A percentile compares a stretch with the other conserved stretches of the same genome.
These are phyloP conservation scores for Adansonia grandidieri DNA, from an alignment of 441 rosid genomes.

Conservation along the genomic window DNA sequence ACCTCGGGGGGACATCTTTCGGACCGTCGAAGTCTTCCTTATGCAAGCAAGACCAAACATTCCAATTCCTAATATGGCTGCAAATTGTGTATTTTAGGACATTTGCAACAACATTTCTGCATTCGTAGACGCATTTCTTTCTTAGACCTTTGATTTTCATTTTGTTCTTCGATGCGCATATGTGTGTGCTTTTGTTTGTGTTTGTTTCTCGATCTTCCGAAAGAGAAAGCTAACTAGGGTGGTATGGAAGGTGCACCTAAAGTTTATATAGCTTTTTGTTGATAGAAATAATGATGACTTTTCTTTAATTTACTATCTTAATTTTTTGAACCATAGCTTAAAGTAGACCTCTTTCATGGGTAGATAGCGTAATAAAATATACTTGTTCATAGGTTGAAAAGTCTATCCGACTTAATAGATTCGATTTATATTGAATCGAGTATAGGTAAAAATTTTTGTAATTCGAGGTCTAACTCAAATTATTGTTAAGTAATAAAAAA, in stretches of 20 bases:
- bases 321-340: background rate
- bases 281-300: background rate
- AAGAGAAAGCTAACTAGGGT: background rate
- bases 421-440: no score
- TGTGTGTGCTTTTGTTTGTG: background rate
- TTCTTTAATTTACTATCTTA: background rate
- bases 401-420: no score
- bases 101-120: constrained; percentile 7
- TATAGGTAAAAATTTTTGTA: no score
- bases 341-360: no score
- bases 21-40: constrained; percentile 27
- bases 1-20: constrained; percentile 47
- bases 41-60: constrained; percentile 6
- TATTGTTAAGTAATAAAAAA: no score
- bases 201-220: background rate
- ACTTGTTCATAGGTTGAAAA: no score
- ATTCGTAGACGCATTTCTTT: background rate
- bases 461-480: no score
- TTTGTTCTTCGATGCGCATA: background rate
- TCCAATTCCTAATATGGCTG: background rate
- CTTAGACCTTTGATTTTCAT: constrained; percentile 15
- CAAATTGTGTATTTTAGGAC: constrained; percentile 14
- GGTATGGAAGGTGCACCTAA: background rate
- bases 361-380: no score
- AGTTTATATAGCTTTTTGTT: background rate